phyloP scores from a whole-genome alignment of 1,284 basidiomycete genomes.

The Puccinia coronata region DNA sequence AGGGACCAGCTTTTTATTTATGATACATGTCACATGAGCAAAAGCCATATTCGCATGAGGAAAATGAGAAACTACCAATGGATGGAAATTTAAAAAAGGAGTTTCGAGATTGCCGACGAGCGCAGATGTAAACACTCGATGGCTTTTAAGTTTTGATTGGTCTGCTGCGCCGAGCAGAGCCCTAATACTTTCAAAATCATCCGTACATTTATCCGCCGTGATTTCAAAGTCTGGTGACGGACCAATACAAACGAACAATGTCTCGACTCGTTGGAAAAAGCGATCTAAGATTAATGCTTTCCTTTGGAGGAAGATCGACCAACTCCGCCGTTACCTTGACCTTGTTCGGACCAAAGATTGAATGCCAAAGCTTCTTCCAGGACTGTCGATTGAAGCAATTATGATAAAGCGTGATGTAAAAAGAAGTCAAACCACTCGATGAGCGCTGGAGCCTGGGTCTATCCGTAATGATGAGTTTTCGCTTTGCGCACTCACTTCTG shows the following conservation, averaged over 20 bases:
- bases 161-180: too few relatives aligned
- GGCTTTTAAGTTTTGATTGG: too few relatives aligned
- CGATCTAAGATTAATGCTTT: not conserved
- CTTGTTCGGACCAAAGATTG: conserved; percentile 7
- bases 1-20: too few relatives aligned
- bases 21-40: too few relatives aligned
- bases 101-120: too few relatives aligned
- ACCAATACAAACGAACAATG: conserved; percentile 33
- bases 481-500: not conserved
- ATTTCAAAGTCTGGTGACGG: conserved; percentile 28
- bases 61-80: too few relatives aligned
- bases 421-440: not conserved
- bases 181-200: too few relatives aligned
- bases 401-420: not conserved
- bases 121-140: too few relatives aligned
- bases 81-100: too few relatives aligned
- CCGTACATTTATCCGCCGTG: not conserved
- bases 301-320: not conserved
- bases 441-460: not conserved
- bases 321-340: conserved; percentile 15
- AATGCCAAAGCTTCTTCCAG: conserved; percentile 8
- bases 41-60: too few relatives aligned
- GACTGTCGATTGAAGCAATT: not conserved
- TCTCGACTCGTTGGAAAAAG: conserved; percentile 2
- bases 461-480: not conserved